Percentiles rank a stretch among this genome's conserved stretches.
Evolutionary conservation across 805 yeast species (phyloP).

Genomic region (Cyberlindnera maclurae): DNA sequence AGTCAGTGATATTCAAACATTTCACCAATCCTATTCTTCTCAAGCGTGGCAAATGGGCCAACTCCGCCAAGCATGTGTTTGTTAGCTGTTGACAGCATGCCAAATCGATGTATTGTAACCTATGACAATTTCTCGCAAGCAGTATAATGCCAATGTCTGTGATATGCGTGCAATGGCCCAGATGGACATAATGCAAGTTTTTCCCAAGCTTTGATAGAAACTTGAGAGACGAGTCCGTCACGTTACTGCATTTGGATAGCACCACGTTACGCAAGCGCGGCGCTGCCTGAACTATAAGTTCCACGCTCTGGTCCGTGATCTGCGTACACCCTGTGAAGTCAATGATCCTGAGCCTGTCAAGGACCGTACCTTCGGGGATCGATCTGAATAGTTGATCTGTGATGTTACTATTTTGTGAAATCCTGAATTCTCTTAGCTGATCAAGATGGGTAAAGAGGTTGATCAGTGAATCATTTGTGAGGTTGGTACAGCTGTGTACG

Average conservation of each 20-base stretch:
- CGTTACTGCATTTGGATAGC: slow-evolving; percentile 78
- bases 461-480: slow-evolving; percentile 58
- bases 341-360: slow-evolving; percentile 68
- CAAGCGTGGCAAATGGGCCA: slow-evolving; percentile 70
- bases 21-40: slow-evolving; percentile 91
- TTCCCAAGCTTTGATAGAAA: slow-evolving; percentile 69
- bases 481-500: slow-evolving; percentile 70
- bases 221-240: slow-evolving; percentile 74
- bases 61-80: slow-evolving; percentile 68
- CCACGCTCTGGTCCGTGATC: slow-evolving; percentile 74
- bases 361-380: slow-evolving; percentile 38
- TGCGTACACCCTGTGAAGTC: slow-evolving; percentile 81
- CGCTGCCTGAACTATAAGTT: slow-evolving; percentile 62
- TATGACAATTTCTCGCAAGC: slow-evolving; percentile 68
- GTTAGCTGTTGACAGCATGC: slow-evolving; percentile 92
- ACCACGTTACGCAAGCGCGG: slow-evolving; percentile 86
- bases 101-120: slow-evolving; percentile 87
- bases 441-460: slow-evolving; percentile 51
- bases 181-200: slow-evolving; percentile 79
- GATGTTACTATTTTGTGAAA: slow-evolving; percentile 64
- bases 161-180: slow-evolving; percentile 88
- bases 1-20: slow-evolving; percentile 81
- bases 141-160: slow-evolving; percentile 83
- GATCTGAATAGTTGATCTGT: slow-evolving; percentile 58
- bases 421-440: slow-evolving; percentile 78